Conservation (phyloP, 1,284 basidiomycete genomes). For the Pholiota adiposa region DNA sequence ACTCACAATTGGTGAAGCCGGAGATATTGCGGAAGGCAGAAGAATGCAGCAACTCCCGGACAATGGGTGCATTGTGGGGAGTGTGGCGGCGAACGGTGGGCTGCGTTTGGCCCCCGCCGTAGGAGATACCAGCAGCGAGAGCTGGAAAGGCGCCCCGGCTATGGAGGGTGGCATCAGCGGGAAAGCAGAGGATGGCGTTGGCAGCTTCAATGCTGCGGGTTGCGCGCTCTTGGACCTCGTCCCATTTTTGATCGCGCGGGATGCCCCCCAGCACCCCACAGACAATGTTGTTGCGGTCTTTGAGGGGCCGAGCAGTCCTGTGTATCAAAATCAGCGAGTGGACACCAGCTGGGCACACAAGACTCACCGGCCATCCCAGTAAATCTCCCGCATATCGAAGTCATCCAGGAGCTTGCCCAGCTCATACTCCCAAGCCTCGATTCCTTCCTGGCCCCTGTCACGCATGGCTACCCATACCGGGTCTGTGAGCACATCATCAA, state of each 20-base stretch:
- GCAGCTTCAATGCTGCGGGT: neutral
- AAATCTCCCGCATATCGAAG: neutral
- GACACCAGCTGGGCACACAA: neutral
- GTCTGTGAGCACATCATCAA: neutral
- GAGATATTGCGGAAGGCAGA: neutral
- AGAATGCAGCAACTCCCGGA: neutral
- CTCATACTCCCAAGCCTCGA: neutral
- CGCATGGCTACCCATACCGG: neutral
- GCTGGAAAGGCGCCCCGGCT: neutral
- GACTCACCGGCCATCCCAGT: neutral
- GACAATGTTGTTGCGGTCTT: no score
- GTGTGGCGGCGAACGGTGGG: neutral
- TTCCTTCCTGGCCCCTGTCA: neutral
- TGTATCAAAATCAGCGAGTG: neutral
- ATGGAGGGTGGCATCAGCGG: neutral
- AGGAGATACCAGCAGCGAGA: neutral
- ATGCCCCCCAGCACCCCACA: no score
- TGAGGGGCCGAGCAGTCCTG: neutral
- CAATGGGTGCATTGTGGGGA: neutral
- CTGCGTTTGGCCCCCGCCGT: neutral
- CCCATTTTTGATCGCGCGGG: neutral
- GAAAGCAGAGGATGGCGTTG: neutral
- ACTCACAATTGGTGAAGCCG: neutral
- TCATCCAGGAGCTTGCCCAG: neutral
- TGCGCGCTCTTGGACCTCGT: neutral